Evolutionary conservation across 2,329 filamentous ascomycete species (phyloP), one percentile per base, ranked within the genome.

Genomic region (Colletotrichum sojae): DNA sequence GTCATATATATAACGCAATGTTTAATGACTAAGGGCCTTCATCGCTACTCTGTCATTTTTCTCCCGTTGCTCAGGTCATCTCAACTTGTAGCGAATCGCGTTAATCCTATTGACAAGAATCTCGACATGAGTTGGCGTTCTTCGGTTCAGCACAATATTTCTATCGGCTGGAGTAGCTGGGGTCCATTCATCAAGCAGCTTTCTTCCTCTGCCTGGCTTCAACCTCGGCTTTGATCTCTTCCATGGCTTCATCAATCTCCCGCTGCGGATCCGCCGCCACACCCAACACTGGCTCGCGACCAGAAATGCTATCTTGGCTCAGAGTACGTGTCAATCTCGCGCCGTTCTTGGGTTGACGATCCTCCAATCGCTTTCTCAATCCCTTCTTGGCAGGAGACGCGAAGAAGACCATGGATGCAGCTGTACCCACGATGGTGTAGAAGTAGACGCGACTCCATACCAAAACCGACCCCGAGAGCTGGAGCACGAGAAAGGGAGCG

Each of bases 381-480:
- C 79, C 75, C 5, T 82, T 80, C 78, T 95, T 97, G 2, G 89
- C 92, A 0, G 94, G 94, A 1, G 92, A 94, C 48, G 90, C 88
- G 76, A 98, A 97, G 82, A 97, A 92, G 8, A 84, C 88, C 65
- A 95, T 88, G 18, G 90, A 89, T 0, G 82, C 78, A 10, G 84
- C 80, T 1, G 92, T 92, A 73, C 90, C 91, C 70, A 95, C 77
- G 63, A 96, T 84, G 39, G 89, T 90, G 80, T 97, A 99, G 83
- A 94, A 98, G 82, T 97, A 96, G 43, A 98, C 92, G 49, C 93
- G 89, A 0, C 89, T 82, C 96, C 96, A 99, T 67, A 93, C 91
- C 2, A 85, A 83, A 49, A 97, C 80, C 10, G 92, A 95, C 69
- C 90, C 88, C 18, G 84, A 81, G 72, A 98, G 89, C 22, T 85